phyloP scores from a whole-genome alignment of 2,329 filamentous ascomycete genomes.

The Colletotrichum orbiculare region DNA sequence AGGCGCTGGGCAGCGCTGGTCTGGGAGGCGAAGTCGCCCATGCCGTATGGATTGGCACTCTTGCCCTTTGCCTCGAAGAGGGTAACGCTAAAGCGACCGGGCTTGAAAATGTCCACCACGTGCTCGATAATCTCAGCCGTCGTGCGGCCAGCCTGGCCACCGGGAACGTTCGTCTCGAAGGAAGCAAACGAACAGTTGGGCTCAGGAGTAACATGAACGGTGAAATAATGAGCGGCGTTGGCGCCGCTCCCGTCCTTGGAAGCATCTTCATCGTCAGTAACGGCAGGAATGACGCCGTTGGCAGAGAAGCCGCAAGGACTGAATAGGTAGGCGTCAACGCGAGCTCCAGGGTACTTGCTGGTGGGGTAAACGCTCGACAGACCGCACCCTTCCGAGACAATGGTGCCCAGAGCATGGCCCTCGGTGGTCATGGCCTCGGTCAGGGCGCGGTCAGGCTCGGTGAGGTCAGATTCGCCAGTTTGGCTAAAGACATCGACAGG shows the following conservation, averaged over 20 bases:
- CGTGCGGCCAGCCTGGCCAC: conserved; percentile 85
- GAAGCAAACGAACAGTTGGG: conserved; percentile 97
- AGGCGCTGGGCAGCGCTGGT: conserved; percentile 57
- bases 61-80: conserved; percentile 88
- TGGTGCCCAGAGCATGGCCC: conserved; percentile 90
- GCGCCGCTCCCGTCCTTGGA: conserved; percentile 46
- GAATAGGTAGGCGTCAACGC: conserved; percentile 96
- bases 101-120: conserved; percentile 95
- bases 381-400: conserved; percentile 91
- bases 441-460: conserved; percentile 68
- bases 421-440: conserved; percentile 87
- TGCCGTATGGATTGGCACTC: conserved; percentile 54
- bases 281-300: conserved; percentile 91
- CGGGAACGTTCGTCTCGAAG: conserved; percentile 97
- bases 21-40: conserved; percentile 53
- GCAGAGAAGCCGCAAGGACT: conserved; percentile 97
- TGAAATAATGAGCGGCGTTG: conserved; percentile 88
- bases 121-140: conserved; percentile 93
- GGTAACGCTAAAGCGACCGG: conserved; percentile 96
- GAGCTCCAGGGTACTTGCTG: conserved; percentile 88
- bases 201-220: conserved; percentile 97
- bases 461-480: conserved; percentile 61
- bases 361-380: conserved; percentile 89
- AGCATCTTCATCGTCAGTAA: conserved; percentile 62
- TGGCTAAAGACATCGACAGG: conserved; percentile 86